These are phyloP conservation scores for Pontederia paniculata DNA, from an alignment of 176 grass and related monocot genomes.

Conservation along the genomic window DNA sequence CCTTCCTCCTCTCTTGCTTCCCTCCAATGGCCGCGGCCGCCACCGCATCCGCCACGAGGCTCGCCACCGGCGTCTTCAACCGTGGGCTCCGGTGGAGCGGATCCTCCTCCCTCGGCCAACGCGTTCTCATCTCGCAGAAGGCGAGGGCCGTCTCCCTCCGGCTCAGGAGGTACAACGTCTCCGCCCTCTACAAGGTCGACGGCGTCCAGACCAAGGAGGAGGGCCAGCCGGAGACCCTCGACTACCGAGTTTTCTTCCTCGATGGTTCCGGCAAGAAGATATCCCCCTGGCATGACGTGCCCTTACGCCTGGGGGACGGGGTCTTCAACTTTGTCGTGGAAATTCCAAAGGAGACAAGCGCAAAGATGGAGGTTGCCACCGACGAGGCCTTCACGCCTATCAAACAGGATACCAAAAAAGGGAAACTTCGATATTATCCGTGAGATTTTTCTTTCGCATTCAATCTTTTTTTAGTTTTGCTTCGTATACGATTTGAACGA, in stretches of 20 bases:
- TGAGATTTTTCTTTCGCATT: constrained; percentile 25
- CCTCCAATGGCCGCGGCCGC: constrained; percentile 38
- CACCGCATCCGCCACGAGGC: too few relatives aligned
- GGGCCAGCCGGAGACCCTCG: constrained; percentile 67
- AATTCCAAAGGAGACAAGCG: constrained; percentile 95
- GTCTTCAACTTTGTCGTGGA: constrained; percentile 87
- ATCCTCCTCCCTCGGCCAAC: constrained; percentile 22
- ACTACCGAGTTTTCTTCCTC: constrained; percentile 92
- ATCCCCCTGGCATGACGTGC: constrained; percentile 94
- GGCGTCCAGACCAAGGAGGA: constrained; percentile 41
- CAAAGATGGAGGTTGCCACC: constrained; percentile 99
- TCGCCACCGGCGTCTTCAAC: constrained; percentile 21
- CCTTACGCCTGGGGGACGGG: constrained; percentile 66
- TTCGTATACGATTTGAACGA: neutral
- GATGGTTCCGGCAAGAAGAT: constrained; percentile 49
- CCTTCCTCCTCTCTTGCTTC: too few relatives aligned
- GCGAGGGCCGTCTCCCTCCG: neutral
- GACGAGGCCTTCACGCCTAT: constrained; percentile 87
- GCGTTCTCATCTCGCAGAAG: neutral
- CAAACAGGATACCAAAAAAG: constrained; percentile 99
- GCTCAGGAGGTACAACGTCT: neutral
- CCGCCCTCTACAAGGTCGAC: constrained; percentile 30
- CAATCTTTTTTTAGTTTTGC: neutral
- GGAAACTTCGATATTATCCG: constrained; percentile 97
- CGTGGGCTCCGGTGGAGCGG: constrained; percentile 33